Evolutionary conservation across 208 protist species (phyloP).

Genomic region (Phytomonas francai): DNA sequence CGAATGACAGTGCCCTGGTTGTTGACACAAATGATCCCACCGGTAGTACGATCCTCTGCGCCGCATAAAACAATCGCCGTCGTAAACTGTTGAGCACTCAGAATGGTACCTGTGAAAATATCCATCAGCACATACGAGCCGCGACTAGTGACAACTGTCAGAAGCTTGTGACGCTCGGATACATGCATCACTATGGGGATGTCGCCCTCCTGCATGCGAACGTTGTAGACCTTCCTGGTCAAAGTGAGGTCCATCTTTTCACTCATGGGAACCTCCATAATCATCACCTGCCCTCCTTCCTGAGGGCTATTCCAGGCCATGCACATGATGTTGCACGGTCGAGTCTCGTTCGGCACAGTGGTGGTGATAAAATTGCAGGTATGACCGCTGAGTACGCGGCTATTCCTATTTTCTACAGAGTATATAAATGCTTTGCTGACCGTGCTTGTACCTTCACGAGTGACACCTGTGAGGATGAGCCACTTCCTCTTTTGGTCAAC

Average conservation of each 20-base stretch:
- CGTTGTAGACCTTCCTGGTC: constrained; percentile 36
- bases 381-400: constrained; percentile 95
- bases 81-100: constrained; percentile 95
- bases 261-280: constrained; percentile 88
- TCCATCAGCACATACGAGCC: constrained; percentile 94
- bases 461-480: constrained; percentile 94
- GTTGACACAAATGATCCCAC: constrained; percentile 96
- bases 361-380: constrained; percentile 92
- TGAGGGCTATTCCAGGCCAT: constrained; percentile 89
- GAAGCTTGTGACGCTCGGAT: constrained; percentile 92
- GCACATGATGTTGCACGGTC: constrained; percentile 91
- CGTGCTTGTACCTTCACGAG: constrained; percentile 44
- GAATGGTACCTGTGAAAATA: constrained; percentile 90
- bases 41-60: constrained; percentile 69
- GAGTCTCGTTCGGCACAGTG: constrained; percentile 46
- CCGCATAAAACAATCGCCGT: constrained; percentile 95
- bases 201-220: constrained; percentile 85
- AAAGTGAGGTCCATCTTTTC: constrained; percentile 71
- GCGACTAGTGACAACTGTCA: constrained; percentile 96
- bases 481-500: constrained; percentile 92
- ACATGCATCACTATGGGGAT: constrained; percentile 98
- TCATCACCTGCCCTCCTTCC: constrained; percentile 75
- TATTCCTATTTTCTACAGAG: constrained; percentile 93
- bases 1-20: constrained; percentile 91
- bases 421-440: constrained; percentile 96